Evolutionary conservation across 1,139 yeast species (phyloP), one percentile per base, ranked within the genome.

Genomic region (Saccharomyces hybrid): DNA sequence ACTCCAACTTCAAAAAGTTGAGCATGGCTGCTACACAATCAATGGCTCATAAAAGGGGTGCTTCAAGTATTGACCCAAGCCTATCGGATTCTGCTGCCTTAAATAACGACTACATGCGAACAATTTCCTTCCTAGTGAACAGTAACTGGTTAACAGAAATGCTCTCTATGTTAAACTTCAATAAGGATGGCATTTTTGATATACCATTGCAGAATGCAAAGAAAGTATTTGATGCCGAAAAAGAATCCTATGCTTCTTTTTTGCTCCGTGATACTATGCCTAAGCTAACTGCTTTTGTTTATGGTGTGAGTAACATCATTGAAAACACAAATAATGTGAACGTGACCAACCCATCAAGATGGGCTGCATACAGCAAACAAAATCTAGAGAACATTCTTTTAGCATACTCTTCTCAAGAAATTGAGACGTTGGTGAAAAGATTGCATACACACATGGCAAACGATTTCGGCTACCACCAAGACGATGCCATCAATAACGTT

Each of bases 291-390:
- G 83, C 82, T 31, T 85, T 87, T 67, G 80, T 89, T 4, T 78
- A 78, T 49, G 88, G 84, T 49, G 81, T 86, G 51, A 85, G 84
- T 54, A 76, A 79, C 2, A 69, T 83, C 27, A 67, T 76, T 4
- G 78, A 75, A 49, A 75, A 76, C 48, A 71, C 70, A 4, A 34
- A 51, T 20, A 31, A 16, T 53, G 69, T 67, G 1, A 60, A 60
- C 5, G 53, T 58, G 2, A 74, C 73, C n/a, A 75, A 77, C 55
- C 82, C 83, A 4, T 77, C 84, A 1, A 79, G 77, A 59, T 81
- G 85, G 58, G 86, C 84, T 61, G 83, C 86, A 27, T 84, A 82
- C 61, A 83, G 81, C 58, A 78, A 79, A 62, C 78, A 81, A 51
- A 78, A 80, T 25, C 73, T 88, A 57, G 81, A 78, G 59, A 78